Base-by-base conservation (phyloP, 352 stramenopile genomes). In the Phytophthora podocarpi region DNA sequence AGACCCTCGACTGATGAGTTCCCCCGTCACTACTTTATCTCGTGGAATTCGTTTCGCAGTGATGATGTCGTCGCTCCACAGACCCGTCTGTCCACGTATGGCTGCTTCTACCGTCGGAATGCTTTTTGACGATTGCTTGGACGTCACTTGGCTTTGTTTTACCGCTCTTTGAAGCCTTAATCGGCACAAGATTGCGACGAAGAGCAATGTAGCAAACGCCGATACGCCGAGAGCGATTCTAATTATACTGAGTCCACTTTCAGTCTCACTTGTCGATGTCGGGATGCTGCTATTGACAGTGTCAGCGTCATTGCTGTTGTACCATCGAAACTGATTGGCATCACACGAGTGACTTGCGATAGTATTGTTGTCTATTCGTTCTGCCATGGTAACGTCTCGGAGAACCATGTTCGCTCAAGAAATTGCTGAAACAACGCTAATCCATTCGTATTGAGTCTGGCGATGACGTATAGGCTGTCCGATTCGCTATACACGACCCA, bases 31-130 rank as follows among this genome's bases (percentile, higher is more conserved):
- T 11, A 76, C 60, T 27, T 74, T 58, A 21, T 74, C 68, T 40
- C 67, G 52, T 28, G 64, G 64, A 32, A 80, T 70, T 18, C 72
- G 55, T 15, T 62, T 64, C 0, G 68, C 55, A 1, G 72, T 64
- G 37, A 78, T 74, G n/a, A 64, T 36, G 26, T 69, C 18, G 37
- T 79, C 67, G 21, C 57, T 64, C 66, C 70, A 78, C 2, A 70
- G 26, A 11, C 60, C 58, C 0, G 15, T 41, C 2, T 45, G 28
- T 13, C 52, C 45, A 5, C 13, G 18, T 12, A 32, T 48, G 1
- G 47, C 30, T 30, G 15, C 43, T 40, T 48, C 24, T 30, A 57
- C 13, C 11, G 32, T n/a, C 1, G 7, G 12, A 13, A 18, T 23
- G 13, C 20, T 53, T 21, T 40, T 32, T 1, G 52, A 49, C 15